Evolutionary conservation across 1,284 basidiomycete species (phyloP), one percentile per base, ranked within the genome.

Genomic region (Naganishia liquefaciens): DNA sequence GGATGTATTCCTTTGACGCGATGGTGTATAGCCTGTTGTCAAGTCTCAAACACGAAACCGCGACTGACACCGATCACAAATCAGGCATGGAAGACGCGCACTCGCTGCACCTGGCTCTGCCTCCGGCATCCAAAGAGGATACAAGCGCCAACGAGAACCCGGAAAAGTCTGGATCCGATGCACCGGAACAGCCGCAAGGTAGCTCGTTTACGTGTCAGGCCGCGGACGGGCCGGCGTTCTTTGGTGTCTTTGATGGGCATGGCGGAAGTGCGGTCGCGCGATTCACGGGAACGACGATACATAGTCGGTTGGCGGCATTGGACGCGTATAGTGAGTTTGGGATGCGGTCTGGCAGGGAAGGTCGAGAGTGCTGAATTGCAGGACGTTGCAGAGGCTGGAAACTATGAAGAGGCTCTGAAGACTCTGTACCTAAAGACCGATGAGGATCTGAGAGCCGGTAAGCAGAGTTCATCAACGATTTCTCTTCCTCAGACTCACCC

Each of bases 71-170:
- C 37, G 47, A 37, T 13, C 19, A 33, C 19, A 1, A 28, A 7
- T 23, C 76, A 94, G 91, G 88, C 73, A 99, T 99, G 96, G 96
- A 99, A 81, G 96, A 99, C 76, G 88, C 95, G 2, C 96, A 99
- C 79, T 84, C 92, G n/a, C 84, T 87, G 57, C 81, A 92, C 33
- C 82, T 98, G 46, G 76, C 75, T 50, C 76, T 82, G 9, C 74
- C 77, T 11, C 73, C 74, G 11, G 33, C 67, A 3, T 43, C 64
- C 15, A 51, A 65, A 15, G 39, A 62, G 19, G 57, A 63, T 42
- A 54, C 65, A 43, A 37, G 67, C 47, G 43, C 46, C 19, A 63
- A 53, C 39, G 68, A 51, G 42, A 39, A 49, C 4, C 40, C 51
- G 6, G 51, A 51, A 33, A 81, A 85, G 67, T 79, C 90, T 63